Percentiles rank a stretch among this genome's conserved stretches.
Evolutionary conservation across 2,329 filamentous ascomycete genomes (phyloP).

Genomic region (Trichophyton benhamiae): DNA sequence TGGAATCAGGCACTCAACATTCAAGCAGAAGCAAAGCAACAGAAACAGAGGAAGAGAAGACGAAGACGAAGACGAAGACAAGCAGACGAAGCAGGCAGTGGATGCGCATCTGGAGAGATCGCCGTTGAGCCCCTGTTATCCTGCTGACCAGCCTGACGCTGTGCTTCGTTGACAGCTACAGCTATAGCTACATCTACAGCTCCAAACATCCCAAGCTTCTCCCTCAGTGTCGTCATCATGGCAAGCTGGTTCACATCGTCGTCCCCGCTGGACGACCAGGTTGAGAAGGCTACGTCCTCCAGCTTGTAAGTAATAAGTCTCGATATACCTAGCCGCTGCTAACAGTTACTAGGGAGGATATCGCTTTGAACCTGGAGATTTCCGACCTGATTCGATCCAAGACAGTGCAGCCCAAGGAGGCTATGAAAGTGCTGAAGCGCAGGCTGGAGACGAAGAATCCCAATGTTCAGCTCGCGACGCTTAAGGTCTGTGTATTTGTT

Average conservation of each 20-base stretch:
- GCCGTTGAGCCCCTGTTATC: neutral
- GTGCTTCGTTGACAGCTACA: neutral
- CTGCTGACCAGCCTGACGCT: neutral
- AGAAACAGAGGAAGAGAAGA: too few species aligned
- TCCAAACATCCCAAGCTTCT: neutral
- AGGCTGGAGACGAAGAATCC: conserved; percentile 96
- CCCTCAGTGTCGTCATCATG: conserved; percentile 50
- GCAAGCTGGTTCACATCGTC: conserved; percentile 93
- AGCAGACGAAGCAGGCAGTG: neutral
- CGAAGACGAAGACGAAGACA: neutral
- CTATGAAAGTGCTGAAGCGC: conserved; percentile 89
- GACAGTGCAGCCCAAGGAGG: conserved; percentile 92
- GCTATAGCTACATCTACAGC: neutral
- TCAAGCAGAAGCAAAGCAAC: neutral
- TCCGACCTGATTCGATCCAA: conserved; percentile 96
- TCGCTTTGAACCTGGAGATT: conserved; percentile 93
- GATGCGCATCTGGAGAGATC: neutral
- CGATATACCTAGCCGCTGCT: neutral
- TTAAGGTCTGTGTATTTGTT: conserved; percentile 52
- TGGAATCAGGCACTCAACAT: neutral
- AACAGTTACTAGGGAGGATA: conserved; percentile 61
- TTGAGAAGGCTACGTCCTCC: conserved; percentile 86
- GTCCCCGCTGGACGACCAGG: conserved; percentile 88
- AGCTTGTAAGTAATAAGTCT: conserved; percentile 56
- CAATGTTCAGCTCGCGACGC: conserved; percentile 86